Base-by-base conservation (phyloP, 139 green algal species). In the Micractinium sp. region DNA sequence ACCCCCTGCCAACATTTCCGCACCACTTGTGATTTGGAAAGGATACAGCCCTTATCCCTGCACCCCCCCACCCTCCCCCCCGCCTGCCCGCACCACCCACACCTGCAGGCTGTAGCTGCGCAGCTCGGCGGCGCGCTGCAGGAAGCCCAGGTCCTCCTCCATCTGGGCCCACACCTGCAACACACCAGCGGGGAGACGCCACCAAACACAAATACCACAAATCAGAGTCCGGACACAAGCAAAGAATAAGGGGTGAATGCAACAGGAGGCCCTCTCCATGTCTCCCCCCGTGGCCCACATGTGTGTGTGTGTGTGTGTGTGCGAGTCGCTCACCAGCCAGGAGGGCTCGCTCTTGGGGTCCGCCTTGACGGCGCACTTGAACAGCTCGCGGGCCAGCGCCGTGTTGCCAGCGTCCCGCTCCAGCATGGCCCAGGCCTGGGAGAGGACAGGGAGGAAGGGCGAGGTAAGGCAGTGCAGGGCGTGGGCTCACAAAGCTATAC, bases 361-460 rank as follows among this genome's bases (percentile, higher is more conserved):
- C n/a, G 92, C 95, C 82, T 96, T 96, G 9, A 99, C 88, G 0
- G 96, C 97, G 36, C 95, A 97, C 91, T 98, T 98, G 93, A 98
- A 99, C 29, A 99, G 94, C 93, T 97, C 93, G 25, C 97, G 92
- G 3, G 98, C 97, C 22, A 98, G 86, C 38, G 85, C 38, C 3
- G 91, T 56, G 87, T 99, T 98, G 75, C 96, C 93, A 0, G 89
- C 86, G 18, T 88, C 74, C 25, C 85, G 88, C 93, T 99, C 98
- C 81, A 99, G 91, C 76, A 97, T 91, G 2, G 94, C 98, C 98
- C 98, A 99, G 0, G 98, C 97, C 92, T 98, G 47, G 47, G 47
- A 85, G 35, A 67, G 71, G 35, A 18, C 41, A 35, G 73, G 69
- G 33, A 22, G 78, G 39, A 19, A 60, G 47, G 47, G 9, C 7